Conservation (phyloP, 345 rosid genomes). For the Geranium rotundifolium region DNA sequence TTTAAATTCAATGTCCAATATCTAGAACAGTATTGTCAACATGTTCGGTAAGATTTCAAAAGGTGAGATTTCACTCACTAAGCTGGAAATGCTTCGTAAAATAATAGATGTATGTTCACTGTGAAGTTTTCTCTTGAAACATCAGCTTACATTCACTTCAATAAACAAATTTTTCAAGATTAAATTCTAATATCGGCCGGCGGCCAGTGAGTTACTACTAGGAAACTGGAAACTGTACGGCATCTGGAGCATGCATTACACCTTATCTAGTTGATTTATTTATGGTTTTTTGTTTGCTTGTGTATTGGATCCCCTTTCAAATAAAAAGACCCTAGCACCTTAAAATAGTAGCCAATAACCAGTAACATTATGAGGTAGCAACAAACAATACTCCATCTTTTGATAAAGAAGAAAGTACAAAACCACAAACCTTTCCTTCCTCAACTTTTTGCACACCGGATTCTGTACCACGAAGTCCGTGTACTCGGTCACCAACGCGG, state of each 20-base stretch:
- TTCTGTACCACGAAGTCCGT: constrained; percentile 58
- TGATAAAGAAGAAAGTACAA: neutral
- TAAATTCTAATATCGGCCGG: neutral
- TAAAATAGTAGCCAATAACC: too few relatives aligned
- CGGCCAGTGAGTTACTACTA: neutral
- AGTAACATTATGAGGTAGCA: too few relatives aligned
- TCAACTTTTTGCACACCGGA: constrained; percentile 72
- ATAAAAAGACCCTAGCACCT: neutral
- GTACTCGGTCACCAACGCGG: constrained; percentile 71
- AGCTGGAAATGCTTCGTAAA: neutral
- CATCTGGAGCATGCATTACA: neutral
- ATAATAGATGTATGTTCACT: too few relatives aligned
- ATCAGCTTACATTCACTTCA: neutral
- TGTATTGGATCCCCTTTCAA: neutral
- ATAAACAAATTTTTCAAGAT: neutral
- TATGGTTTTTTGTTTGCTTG: neutral
- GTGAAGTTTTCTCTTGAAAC: neutral
- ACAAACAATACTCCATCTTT: neutral
- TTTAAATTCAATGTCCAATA: neutral
- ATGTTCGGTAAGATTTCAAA: neutral
- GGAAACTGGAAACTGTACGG: too few relatives aligned
- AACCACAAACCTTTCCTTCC: constrained; percentile 76
- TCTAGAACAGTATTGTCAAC: neutral
- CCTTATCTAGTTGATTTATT: neutral
- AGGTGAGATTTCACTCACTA: neutral